phyloP scores from a whole-genome alignment of 805 yeast species.

The Candida fluviatilis region DNA sequence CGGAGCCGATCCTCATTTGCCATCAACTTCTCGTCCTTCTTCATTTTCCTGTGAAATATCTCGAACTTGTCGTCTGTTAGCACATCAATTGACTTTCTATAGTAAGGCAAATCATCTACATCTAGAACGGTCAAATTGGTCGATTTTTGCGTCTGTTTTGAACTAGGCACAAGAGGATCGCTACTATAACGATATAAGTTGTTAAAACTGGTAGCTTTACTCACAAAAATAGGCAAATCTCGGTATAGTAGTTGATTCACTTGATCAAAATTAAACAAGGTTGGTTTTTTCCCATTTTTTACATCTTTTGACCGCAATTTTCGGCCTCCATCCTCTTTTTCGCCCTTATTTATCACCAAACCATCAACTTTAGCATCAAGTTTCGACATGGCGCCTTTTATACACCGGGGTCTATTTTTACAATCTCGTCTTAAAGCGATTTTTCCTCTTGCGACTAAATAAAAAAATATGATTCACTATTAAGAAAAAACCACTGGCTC shows the following conservation, averaged over 20 bases:
- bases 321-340: constrained; percentile 5
- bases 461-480: too few species aligned
- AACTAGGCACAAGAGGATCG: constrained; percentile 10
- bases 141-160: constrained; percentile 6
- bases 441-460: too few species aligned
- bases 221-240: constrained; percentile 16
- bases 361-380: neutral
- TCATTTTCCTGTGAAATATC: constrained; percentile 54
- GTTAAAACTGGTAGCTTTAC: constrained; percentile 5
- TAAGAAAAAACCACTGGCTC: too few species aligned
- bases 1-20: constrained; percentile 49
- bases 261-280: constrained; percentile 33
- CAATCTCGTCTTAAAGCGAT: neutral
- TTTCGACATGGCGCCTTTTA: neutral
- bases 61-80: constrained; percentile 42
- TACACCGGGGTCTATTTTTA: too few species aligned
- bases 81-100: constrained; percentile 29
- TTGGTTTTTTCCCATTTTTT: constrained; percentile 6
- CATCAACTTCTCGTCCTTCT: constrained; percentile 61
- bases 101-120: neutral
- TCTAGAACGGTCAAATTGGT: constrained; percentile 4
- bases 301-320: constrained; percentile 29
- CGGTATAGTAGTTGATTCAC: constrained; percentile 21
- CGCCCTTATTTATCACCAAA: constrained; percentile 2
- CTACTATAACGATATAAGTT: constrained; percentile 12